Evolutionary conservation across 2,329 filamentous ascomycete species (phyloP).

Genomic region (Neonectria sp.): DNA sequence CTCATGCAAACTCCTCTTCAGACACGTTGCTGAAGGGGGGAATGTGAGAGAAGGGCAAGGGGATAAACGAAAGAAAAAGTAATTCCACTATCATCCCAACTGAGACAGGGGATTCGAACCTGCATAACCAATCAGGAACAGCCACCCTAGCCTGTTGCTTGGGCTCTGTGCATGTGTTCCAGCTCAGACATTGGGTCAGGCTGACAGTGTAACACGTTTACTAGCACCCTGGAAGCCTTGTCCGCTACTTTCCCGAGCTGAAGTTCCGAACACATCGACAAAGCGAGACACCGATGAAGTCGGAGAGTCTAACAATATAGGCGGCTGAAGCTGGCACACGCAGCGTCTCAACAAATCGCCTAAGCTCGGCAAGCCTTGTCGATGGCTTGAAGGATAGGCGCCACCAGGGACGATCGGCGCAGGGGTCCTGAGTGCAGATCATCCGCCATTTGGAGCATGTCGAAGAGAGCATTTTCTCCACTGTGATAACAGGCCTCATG

Average conservation of each 20-base stretch:
- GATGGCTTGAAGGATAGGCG: constrained; percentile 39
- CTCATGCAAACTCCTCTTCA: constrained; percentile 22
- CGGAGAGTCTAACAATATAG: constrained; percentile 12
- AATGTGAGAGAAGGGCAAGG: constrained; percentile 3
- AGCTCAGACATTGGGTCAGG: constrained; percentile 30
- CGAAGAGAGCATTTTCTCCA: constrained; percentile 33
- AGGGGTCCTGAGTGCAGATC: constrained; percentile 46
- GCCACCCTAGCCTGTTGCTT: constrained; percentile 29
- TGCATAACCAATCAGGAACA: constrained; percentile 39
- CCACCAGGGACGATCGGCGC: constrained; percentile 48
- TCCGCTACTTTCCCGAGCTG: neutral
- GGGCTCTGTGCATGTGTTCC: constrained; percentile 33
- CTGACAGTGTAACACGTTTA: constrained; percentile 31
- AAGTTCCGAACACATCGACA: constrained; percentile 3
- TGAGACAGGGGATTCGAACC: constrained; percentile 33
- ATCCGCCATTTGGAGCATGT: constrained; percentile 42
- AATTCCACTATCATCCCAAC: constrained; percentile 34
- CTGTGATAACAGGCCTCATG: constrained; percentile 32
- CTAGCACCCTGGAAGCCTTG: constrained; percentile 21
- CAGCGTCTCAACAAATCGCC: constrained; percentile 29
- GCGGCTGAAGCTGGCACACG: constrained; percentile 16
- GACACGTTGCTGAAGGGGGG: constrained; percentile 7
- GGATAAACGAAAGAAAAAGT: constrained; percentile 25
- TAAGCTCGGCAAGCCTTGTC: constrained; percentile 24
- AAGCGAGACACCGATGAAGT: constrained; percentile 6